Evolutionary conservation across 352 stramenopile species (phyloP).

Genomic region (Pythium volutum): DNA sequence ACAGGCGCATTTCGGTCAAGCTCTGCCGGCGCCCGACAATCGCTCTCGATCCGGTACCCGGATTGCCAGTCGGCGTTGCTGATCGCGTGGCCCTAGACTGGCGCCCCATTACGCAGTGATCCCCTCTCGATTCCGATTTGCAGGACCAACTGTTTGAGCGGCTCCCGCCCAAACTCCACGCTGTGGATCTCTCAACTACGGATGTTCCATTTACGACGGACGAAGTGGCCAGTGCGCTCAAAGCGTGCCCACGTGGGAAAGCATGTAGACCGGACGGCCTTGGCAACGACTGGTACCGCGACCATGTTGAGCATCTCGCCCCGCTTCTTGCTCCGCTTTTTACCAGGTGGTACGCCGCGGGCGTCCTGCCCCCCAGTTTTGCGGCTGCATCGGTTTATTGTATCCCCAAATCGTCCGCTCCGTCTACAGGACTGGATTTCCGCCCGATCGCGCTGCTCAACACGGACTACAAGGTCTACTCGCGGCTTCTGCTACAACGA

Average conservation of each 20-base stretch:
- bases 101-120: not conserved
- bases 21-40: not conserved
- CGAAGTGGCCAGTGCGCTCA: not conserved
- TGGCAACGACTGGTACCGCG: conserved; percentile 14
- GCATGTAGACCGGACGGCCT: conserved; percentile 10
- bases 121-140: not conserved
- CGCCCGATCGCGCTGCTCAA: conserved; percentile 7
- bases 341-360: not conserved
- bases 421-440: conserved; percentile 4
- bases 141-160: not conserved
- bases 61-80: not conserved
- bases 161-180: not conserved
- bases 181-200: not conserved
- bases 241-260: conserved; percentile 5
- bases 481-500: not conserved
- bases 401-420: not conserved
- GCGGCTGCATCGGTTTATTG: not conserved
- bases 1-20: not conserved
- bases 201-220: not conserved
- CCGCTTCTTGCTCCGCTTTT: not conserved
- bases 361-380: conserved; percentile 1
- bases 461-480: conserved; percentile 18
- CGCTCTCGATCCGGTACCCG: not conserved
- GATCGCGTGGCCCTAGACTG: not conserved
- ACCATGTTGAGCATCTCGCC: not conserved